These are phyloP conservation scores for Suillus alpinus DNA, from an alignment of 768 basidiomycete species.

Conservation along the genomic window DNA sequence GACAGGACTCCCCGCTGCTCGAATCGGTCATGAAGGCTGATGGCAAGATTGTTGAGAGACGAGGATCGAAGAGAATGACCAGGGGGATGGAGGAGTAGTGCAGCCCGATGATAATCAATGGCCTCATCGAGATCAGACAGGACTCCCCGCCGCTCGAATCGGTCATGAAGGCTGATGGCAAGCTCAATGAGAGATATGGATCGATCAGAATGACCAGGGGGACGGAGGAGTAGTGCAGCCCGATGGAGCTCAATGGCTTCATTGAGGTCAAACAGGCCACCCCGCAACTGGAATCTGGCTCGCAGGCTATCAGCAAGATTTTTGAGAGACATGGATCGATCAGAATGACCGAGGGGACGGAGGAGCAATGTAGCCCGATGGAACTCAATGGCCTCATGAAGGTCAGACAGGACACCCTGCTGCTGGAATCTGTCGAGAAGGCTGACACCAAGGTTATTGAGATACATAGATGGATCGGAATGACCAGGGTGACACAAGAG, in stretches of 20 bases:
- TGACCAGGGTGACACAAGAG: slow-evolving; percentile 8
- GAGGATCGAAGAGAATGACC: slow-evolving; percentile 17
- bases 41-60: slow-evolving; percentile 5
- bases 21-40: slow-evolving; percentile 3
- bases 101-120: slow-evolving; percentile 1
- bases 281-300: slow-evolving; percentile 8
- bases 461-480: slow-evolving; percentile 9
- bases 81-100: background rate
- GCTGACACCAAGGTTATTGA: slow-evolving; percentile 15
- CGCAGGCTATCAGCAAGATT: slow-evolving; percentile 4
- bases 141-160: slow-evolving; percentile 11
- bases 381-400: slow-evolving; percentile 17
- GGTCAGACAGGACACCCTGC: slow-evolving; percentile 9
- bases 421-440: slow-evolving; percentile 8
- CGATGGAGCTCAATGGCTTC: slow-evolving; percentile 6
- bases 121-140: slow-evolving; percentile 15
- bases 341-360: background rate
- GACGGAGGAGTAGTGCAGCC: slow-evolving; percentile 3
- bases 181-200: slow-evolving; percentile 13
- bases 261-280: slow-evolving; percentile 10
- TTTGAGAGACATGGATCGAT: slow-evolving; percentile 21
- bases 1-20: background rate
- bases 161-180: slow-evolving; percentile 6
- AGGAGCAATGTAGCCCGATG: slow-evolving; percentile 11
- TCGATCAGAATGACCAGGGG: slow-evolving; percentile 3